Percentiles rank a stretch among this genome's conserved stretches.
Conservation (phyloP, 2,329 filamentous ascomycete genomes). For the Diaporthe velutina region DNA sequence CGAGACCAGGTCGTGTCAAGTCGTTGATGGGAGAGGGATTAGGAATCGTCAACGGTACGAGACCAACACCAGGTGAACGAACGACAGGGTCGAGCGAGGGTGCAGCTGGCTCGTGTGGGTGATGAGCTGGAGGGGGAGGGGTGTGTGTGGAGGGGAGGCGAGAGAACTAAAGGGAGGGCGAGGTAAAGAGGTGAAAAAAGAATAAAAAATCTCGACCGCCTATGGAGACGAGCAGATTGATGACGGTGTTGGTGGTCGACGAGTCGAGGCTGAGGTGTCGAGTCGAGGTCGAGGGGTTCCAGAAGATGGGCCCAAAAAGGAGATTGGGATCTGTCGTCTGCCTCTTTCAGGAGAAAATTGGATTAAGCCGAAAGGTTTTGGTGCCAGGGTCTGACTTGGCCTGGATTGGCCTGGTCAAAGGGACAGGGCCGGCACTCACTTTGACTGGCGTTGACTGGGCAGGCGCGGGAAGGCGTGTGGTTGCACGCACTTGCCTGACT, state of each 20-base stretch:
- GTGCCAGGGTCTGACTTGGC: slow-evolving; percentile 5
- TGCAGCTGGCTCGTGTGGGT: not conserved
- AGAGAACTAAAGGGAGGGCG: slow-evolving; percentile 1
- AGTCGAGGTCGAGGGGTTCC: slow-evolving; percentile 22
- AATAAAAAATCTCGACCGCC: not conserved
- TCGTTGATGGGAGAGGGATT: not conserved
- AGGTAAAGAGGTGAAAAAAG: not conserved
- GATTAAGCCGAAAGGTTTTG: not conserved
- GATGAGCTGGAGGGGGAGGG: not conserved
- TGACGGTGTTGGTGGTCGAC: slow-evolving; percentile 14
- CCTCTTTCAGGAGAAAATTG: slow-evolving; percentile 23
- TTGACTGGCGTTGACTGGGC: too few species aligned
- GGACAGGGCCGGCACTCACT: slow-evolving; percentile 7
- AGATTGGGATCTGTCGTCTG: slow-evolving; percentile 30
- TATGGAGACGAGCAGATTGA: slow-evolving; percentile 13
- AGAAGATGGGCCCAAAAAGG: slow-evolving; percentile 23
- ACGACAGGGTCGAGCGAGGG: not conserved
- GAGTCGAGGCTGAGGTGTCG: slow-evolving; percentile 17
- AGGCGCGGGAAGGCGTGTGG: too few species aligned
- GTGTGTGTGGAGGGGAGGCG: not conserved
- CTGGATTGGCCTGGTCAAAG: slow-evolving; percentile 9
- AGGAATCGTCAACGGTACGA: not conserved
- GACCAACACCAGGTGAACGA: not conserved
- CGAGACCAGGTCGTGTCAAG: slow-evolving; percentile 8
- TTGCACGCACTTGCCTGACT: not conserved